A percentile compares a stretch with the other conserved stretches of the same genome.
These are phyloP conservation scores for Xylariaceae sp. DNA, from an alignment of 2,329 filamentous ascomycete genomes.

Conservation along the genomic window DNA sequence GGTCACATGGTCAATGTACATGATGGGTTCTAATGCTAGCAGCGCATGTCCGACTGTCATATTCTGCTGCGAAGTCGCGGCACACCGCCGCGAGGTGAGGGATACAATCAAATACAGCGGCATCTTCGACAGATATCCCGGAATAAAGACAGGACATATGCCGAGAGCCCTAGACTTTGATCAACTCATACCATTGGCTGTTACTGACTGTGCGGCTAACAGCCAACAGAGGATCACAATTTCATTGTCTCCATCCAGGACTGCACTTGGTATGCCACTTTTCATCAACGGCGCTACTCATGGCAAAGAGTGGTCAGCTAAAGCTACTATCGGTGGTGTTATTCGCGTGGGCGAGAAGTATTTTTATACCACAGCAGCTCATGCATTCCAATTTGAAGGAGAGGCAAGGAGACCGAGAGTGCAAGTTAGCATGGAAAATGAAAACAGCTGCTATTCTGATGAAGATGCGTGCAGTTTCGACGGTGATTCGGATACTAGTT, in stretches of 20 bases:
- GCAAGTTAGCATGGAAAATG: background rate
- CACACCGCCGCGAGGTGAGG: slow-evolving; percentile 3
- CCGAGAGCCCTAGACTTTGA: slow-evolving; percentile 4
- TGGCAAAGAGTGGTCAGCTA: background rate
- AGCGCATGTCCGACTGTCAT: background rate
- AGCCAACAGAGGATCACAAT: background rate
- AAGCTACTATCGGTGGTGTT: slow-evolving; percentile 3
- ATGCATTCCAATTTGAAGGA: background rate
- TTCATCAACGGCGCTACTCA: background rate
- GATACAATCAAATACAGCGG: background rate
- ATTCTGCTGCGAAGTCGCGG: slow-evolving; percentile 1
- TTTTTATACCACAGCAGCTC: slow-evolving; percentile 5
- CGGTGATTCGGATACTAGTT: background rate
- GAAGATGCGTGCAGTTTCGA: slow-evolving; percentile 6
- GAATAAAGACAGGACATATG: slow-evolving; percentile 5
- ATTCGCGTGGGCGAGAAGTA: background rate
- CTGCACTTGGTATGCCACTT: background rate
- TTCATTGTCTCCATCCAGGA: background rate
- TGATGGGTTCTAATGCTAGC: background rate
- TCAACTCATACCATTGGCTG: background rate
- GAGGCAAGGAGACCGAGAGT: background rate
- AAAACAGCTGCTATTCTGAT: background rate
- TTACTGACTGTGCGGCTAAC: background rate
- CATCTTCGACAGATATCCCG: background rate
- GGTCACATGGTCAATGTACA: slow-evolving; percentile 8